Evolutionary conservation across 1,139 yeast genomes (phyloP), one percentile per base, ranked within the genome.

Genomic region (Blastobotrys capitulatus): DNA sequence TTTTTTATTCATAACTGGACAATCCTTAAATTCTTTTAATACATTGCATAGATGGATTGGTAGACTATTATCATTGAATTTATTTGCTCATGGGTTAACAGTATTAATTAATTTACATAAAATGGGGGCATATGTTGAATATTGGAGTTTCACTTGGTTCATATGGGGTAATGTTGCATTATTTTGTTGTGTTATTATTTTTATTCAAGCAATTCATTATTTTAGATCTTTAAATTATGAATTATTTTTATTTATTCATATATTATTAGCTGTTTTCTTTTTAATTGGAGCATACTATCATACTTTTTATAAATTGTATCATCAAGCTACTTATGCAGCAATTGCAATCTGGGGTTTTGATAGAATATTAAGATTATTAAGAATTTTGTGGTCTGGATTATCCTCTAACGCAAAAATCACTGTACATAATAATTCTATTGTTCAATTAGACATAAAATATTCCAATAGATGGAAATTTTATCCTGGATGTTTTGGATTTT

Each of bases 211-310:
- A 4, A 45, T 52, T 27, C 54, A 51, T 35, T 39, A 20, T 22
- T 26, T 58, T 22, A 46, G 62, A 32, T 15, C 51, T 10, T 32
- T 29, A 20, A 38, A 42, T n/a, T 59, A 59, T 40, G 62, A 59
- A 40, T 39, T 78, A 12, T 88, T 88, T 64, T 62, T 84, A 19
- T 59, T 71, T 22, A 42, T 70, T 16, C 96, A 87, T 64, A 73
- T 85, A 38, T 44, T 78, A 1, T 61, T 86, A 45, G 90, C 82
- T 0, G 70, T 73, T 1, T 54, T 78, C 20, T 80, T 82, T 58
- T 60, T 84, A 34, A 74, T 74, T 54, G 82, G 82, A 26, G 74
- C 80, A n/a, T 86, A 81, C 79, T 65, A 69, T 44, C 96, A 88
- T 13, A 63, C 75, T 36, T 15, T 10, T 20, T 37, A 8, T 2